These are phyloP conservation scores for Angophora floribunda DNA, from an alignment of 345 rosid species.

Conservation along the genomic window DNA sequence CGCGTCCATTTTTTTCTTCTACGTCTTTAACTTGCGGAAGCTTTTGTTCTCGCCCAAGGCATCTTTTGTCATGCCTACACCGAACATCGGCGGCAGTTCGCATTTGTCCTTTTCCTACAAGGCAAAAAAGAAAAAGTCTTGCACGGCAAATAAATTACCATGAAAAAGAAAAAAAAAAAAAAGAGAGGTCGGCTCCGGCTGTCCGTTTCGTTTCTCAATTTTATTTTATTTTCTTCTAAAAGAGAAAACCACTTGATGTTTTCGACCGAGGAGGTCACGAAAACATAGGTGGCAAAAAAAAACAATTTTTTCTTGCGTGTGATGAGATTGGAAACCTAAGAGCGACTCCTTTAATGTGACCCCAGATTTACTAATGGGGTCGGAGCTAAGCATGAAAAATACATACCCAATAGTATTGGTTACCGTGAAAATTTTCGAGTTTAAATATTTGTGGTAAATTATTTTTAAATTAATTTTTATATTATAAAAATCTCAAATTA, in stretches of 20 bases:
- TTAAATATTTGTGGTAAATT: no score
- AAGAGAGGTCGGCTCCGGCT: not conserved
- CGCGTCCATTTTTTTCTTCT: not conserved
- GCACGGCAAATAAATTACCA: not conserved
- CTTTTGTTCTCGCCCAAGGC: not conserved
- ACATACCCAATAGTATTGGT: no score
- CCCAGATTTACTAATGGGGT: no score
- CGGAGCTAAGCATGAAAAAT: no score
- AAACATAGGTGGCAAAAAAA: not conserved
- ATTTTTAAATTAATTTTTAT: no score
- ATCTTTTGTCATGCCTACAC: not conserved
- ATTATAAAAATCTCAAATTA: no score
- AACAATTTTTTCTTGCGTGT: not conserved
- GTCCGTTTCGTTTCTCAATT: not conserved
- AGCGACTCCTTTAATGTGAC: no score
- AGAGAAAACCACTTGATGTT: not conserved
- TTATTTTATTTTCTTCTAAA: not conserved
- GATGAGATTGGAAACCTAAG: not conserved
- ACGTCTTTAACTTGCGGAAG: not conserved
- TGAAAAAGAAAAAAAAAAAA: no score
- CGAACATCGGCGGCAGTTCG: not conserved
- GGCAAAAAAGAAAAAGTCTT: not conserved
- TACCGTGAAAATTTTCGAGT: no score
- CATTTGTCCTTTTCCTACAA: not conserved
- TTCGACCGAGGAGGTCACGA: not conserved